phyloP scores from a whole-genome alignment of 345 rosid genomes.

The Microcos paniculata region DNA sequence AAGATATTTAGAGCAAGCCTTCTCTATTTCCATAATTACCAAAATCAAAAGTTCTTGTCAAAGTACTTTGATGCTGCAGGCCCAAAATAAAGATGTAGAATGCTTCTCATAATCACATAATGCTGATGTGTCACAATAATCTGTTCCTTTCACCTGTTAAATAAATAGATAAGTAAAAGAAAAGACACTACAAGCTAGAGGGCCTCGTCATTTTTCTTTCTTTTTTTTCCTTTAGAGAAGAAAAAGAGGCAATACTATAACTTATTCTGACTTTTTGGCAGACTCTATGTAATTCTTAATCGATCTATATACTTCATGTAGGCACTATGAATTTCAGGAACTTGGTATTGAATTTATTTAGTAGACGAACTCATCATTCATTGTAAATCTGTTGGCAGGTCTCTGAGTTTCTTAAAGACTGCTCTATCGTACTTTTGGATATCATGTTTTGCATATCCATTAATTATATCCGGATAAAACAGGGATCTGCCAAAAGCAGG shows the following conservation, averaged over 20 bases:
- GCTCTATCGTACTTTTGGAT: slow-evolving; percentile 54
- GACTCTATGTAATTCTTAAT: background rate
- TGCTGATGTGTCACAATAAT: background rate
- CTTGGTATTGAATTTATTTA: background rate
- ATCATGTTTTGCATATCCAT: slow-evolving; percentile 57
- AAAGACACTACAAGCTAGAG: background rate
- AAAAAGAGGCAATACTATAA: background rate
- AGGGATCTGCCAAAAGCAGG: slow-evolving; percentile 41
- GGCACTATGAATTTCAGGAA: background rate
- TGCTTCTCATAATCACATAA: background rate
- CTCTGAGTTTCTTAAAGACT: slow-evolving; percentile 41
- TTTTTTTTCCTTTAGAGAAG: background rate
- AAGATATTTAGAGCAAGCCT: background rate
- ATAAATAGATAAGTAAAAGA: no score
- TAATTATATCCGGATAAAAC: slow-evolving; percentile 48
- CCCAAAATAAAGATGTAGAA: background rate
- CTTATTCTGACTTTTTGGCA: background rate
- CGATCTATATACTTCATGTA: background rate
- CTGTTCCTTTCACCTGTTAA: background rate
- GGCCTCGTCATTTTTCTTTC: no score
- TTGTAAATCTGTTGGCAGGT: slow-evolving; percentile 33
- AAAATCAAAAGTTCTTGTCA: background rate
- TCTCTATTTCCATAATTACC: background rate
- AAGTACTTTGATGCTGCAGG: background rate
- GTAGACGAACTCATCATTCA: background rate